These are phyloP conservation scores for Pyrus betulifolia DNA, from an alignment of 306 rosid species.

Conservation along the genomic window DNA sequence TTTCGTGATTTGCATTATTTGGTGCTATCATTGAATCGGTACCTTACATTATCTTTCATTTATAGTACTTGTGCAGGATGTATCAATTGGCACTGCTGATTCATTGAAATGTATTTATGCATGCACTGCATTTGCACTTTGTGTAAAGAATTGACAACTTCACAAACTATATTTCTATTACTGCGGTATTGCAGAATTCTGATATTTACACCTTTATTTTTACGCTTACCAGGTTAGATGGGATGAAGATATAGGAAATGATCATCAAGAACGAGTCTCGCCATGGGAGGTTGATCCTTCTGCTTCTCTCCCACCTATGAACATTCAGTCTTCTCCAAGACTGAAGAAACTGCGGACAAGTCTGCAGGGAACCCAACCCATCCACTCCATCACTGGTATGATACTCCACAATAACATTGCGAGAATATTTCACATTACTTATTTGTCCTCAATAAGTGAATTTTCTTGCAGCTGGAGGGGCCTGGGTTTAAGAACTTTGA, in stretches of 20 bases:
- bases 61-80: no score
- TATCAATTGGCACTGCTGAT: background rate
- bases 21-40: no score
- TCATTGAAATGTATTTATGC: background rate
- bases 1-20: no score
- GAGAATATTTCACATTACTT: background rate
- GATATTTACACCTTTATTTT: slow-evolving; percentile 16
- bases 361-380: slow-evolving; percentile 49
- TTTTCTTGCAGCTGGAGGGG: slow-evolving; percentile 46
- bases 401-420: slow-evolving; percentile 5
- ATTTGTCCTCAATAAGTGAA: slow-evolving; percentile 1
- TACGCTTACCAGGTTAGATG: slow-evolving; percentile 63
- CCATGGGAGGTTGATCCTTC: slow-evolving; percentile 94
- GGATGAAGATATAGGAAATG: slow-evolving; percentile 71
- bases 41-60: no score
- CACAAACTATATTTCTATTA: background rate
- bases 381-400: slow-evolving; percentile 57
- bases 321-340: slow-evolving; percentile 86
- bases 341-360: slow-evolving; percentile 83
- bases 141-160: background rate
- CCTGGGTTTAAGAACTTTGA: slow-evolving; percentile 79
- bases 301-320: slow-evolving; percentile 73
- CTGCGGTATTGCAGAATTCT: background rate
- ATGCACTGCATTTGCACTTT: background rate
- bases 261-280: slow-evolving; percentile 71